Base-by-base conservation (phyloP, 2,329 filamentous ascomycete genomes). In the Lanzia echinophila region DNA sequence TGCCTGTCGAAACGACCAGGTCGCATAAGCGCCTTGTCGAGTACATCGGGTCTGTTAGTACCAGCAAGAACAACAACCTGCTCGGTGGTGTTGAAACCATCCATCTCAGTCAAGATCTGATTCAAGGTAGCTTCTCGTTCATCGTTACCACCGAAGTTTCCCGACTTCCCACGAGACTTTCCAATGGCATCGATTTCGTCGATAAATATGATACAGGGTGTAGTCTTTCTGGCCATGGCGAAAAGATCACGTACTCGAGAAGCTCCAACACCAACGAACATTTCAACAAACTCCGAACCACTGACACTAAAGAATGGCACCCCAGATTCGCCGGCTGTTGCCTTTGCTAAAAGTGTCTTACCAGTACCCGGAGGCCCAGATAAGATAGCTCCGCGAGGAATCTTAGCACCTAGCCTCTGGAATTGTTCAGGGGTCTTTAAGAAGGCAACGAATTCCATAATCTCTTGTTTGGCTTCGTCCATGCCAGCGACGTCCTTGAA, bases 391-490 rank as follows among this genome's bases (percentile, higher is more conserved):
- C 94, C 94, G 60, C 94, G 89, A 36, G 94, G 94, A 50, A 99
- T 99, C 77, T 99, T 99, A 58, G 94, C 94, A 65, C 94, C 94
- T 17, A 99, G 82, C 70, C 88, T 88, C 73, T 96, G 86, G 73
- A 96, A 99, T 60, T 88, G 85, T 64, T 90, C 88, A 0, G 94
- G 94, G 65, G 94, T 87, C 76, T 96, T 92, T 59, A 99, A 74
- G 77, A 99, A 99, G 69, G 87, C 91, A 62, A 99, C 94, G 65
- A 99, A 99, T 72, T 99, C 94, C 90, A 97, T 96, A 63, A 99
- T 99, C 72, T 99, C 94, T 54, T 84, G 78, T 79, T 99, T 99
- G 54, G 94, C 94, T 73, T 99, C 94, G 69, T 99, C 94, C 84
- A 97, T 92, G 62, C 94, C 94, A 41, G 94, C 94, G 42, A 99